These are phyloP conservation scores for Termitomyces sp. DNA, from an alignment of 768 basidiomycete species.

Conservation along the genomic window DNA sequence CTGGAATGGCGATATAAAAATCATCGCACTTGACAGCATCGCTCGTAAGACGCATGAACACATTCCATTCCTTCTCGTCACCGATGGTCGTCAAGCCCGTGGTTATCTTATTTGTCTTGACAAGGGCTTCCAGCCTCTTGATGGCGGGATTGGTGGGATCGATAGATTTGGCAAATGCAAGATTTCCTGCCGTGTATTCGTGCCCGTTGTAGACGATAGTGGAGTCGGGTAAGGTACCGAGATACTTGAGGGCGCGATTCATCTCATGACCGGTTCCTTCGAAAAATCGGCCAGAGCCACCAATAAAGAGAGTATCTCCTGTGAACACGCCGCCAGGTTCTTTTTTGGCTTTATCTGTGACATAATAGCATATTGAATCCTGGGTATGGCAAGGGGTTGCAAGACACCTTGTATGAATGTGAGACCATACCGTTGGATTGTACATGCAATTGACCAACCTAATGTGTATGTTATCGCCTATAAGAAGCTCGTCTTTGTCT, in stretches of 20 bases:
- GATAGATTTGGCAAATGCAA: conserved; percentile 64
- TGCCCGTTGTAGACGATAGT: conserved; percentile 88
- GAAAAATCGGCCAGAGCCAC: conserved; percentile 92
- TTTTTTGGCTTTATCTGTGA: conserved; percentile 45
- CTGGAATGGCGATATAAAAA: neutral
- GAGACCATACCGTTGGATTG: conserved; percentile 1
- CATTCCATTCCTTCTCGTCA: conserved; percentile 93
- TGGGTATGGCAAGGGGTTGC: conserved; percentile 94
- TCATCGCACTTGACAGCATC: conserved; percentile 56
- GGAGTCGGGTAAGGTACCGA: conserved; percentile 69
- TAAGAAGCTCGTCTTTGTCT: conserved; percentile 73
- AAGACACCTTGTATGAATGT: conserved; percentile 49
- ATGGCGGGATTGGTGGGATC: conserved; percentile 59
- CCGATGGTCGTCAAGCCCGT: conserved; percentile 85
- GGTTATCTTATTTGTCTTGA: conserved; percentile 55
- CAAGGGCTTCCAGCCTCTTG: conserved; percentile 51
- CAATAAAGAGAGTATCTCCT: conserved; percentile 88
- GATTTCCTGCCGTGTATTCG: conserved; percentile 79
- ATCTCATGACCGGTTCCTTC: conserved; percentile 81
- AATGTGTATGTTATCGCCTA: conserved; percentile 62
- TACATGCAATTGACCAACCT: conserved; percentile 31
- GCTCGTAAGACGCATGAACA: conserved; percentile 80
- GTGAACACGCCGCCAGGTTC: conserved; percentile 83
- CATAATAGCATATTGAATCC: conserved; percentile 91
- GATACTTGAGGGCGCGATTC: conserved; percentile 66